Base-by-base conservation (phyloP, 2,329 filamentous ascomycete genomes). In the Rugonectria rugulosa region DNA sequence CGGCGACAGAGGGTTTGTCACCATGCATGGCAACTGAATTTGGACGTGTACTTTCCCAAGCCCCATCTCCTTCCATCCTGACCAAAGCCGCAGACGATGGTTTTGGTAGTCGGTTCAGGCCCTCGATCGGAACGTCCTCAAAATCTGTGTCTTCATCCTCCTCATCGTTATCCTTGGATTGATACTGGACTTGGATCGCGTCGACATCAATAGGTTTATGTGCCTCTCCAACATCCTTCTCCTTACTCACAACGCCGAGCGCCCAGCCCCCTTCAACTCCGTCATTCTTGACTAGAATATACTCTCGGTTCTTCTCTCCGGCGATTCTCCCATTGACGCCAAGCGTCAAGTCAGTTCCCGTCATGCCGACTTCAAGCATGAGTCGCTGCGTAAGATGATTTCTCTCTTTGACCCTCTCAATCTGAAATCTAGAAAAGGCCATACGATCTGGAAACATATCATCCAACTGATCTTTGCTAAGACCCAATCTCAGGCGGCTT, bases 401-500 rank as follows among this genome's bases (percentile, higher is more conserved):
- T 44, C 96, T 83, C 75, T 99, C 94, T 63, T 84, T 86, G 10
- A 98, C 96, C 54, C 95, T 82, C 70, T 98, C 95, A 54, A 99
- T 97, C 73, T 99, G 95, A 69, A 99, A 99, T 58, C 83, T 89
- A 1, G 93, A 97, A 70, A 99, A 99, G 1, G 89, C 95, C 92
- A 99, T 97, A 21, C 95, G 87, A 71, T 99, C 90, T 0, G 95
- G 94, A 71, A 99, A 99, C 95, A 99, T 99, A 40, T 82, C 85
- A 64, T 98, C 93, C 12, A 99, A 77, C 74, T 99, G 95, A 62
- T 99, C 94, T 73, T 98, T 98, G 53, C 91, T 96, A 66, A 97
- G 85, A 0, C 95, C 95, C 94, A 99, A 97, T 70, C 95, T 86
- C 68, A 99, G 79, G 48, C 95, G 84, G 72, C 92, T 97, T 53